A percentile compares a stretch with the other conserved stretches of the same genome.
phyloP scores from a whole-genome alignment of 345 rosid genomes.

The Mercurialis annua region DNA sequence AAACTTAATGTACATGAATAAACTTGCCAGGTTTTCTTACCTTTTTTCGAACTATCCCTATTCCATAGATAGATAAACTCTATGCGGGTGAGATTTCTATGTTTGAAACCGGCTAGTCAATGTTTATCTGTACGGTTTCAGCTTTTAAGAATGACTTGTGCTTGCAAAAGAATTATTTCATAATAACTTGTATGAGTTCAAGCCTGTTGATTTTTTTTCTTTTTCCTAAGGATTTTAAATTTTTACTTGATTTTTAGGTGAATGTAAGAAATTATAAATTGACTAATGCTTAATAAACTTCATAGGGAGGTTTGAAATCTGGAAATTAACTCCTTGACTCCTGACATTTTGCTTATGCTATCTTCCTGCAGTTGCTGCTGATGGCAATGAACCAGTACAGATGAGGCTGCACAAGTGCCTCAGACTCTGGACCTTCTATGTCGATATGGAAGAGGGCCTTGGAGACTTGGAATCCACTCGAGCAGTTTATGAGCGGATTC shows the following conservation, averaged over 20 bases:
- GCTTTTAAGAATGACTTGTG: neutral
- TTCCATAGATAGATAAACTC: neutral
- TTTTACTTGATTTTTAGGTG: neutral
- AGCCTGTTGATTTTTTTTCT: neutral
- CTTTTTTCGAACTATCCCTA: neutral
- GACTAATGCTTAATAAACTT: constrained; percentile 6
- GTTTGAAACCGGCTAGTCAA: neutral
- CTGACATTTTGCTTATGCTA: neutral
- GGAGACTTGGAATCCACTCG: constrained; percentile 89
- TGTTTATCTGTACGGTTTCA: neutral
- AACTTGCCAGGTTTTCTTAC: neutral
- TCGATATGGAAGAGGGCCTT: constrained; percentile 91
- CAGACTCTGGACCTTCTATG: constrained; percentile 91
- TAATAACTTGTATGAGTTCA: neutral
- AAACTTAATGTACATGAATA: neutral
- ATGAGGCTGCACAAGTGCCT: constrained; percentile 84
- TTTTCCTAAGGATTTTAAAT: neutral
- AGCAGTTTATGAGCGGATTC: constrained; percentile 84
- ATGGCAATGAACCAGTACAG: constrained; percentile 93
- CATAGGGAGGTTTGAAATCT: neutral
- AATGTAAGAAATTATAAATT: neutral
- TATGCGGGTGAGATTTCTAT: neutral
- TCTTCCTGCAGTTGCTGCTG: constrained; percentile 71
- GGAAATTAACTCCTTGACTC: constrained; percentile 1
- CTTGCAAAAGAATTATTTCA: neutral